Conservation (phyloP, 805 yeast species). For the Myxozyma kluyveri region DNA sequence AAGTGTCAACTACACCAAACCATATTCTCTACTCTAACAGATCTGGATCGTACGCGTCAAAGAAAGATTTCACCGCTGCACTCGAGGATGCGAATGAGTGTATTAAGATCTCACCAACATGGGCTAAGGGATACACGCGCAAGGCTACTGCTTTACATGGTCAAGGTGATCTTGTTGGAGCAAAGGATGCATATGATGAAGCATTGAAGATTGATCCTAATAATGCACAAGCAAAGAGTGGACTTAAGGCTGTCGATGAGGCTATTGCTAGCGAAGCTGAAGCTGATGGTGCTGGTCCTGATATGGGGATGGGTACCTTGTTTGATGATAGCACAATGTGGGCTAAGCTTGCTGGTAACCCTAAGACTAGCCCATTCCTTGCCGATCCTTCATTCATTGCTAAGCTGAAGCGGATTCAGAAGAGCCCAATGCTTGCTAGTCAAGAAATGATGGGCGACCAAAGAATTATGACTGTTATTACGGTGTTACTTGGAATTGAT, state of each 20-base stretch:
- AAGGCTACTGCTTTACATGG: constrained; percentile 92
- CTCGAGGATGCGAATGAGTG: constrained; percentile 82
- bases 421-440: constrained; percentile 73
- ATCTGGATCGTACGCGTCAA: constrained; percentile 85
- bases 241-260: constrained; percentile 65
- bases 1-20: constrained; percentile 74
- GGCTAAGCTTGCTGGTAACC: constrained; percentile 72
- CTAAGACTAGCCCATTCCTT: constrained; percentile 83
- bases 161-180: constrained; percentile 72
- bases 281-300: constrained; percentile 50
- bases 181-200: constrained; percentile 66
- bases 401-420: constrained; percentile 53
- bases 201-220: constrained; percentile 77
- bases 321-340: constrained; percentile 78
- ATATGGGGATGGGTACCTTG: constrained; percentile 71
- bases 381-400: constrained; percentile 80
- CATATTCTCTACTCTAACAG: constrained; percentile 92
- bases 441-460: constrained; percentile 73
- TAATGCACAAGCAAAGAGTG: constrained; percentile 85
- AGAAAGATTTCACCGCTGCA: constrained; percentile 70
- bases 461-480: constrained; percentile 83
- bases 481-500: constrained; percentile 76
- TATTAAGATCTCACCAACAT: constrained; percentile 71
- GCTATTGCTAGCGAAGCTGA: constrained; percentile 53
- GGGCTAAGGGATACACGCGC: constrained; percentile 96